A percentile compares a stretch with the other conserved stretches of the same genome.
phyloP scores from a whole-genome alignment of 306 rosid genomes.

The Citrullus amarus region DNA sequence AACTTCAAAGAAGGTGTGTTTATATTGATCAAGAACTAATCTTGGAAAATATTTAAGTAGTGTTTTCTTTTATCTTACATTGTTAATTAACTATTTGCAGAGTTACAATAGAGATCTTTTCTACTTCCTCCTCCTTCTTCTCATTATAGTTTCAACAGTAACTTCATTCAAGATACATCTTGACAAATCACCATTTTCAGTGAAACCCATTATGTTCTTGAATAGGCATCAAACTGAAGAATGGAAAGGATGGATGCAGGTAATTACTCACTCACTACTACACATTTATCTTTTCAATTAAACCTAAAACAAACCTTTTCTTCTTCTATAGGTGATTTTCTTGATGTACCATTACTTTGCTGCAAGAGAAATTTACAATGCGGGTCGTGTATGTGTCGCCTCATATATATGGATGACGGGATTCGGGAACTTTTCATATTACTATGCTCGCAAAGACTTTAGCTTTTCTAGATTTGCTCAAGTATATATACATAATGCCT shows the following conservation, averaged over 20 bases:
- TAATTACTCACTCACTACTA: conserved; percentile 18
- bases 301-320: background rate
- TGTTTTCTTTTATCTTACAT: too few relatives aligned
- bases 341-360: conserved; percentile 91
- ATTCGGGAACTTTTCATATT: conserved; percentile 89
- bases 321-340: conserved; percentile 54
- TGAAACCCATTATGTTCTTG: conserved; percentile 74
- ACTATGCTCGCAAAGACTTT: conserved; percentile 86
- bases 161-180: conserved; percentile 70
- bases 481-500: conserved; percentile 17
- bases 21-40: background rate
- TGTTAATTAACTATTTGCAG: conserved; percentile 27
- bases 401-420: conserved; percentile 99
- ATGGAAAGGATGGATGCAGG: conserved; percentile 99
- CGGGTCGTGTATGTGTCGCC: conserved; percentile 67
- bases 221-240: conserved; percentile 98
- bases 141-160: conserved; percentile 75
- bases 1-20: conserved; percentile 55
- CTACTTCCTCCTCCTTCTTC: conserved; percentile 64
- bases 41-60: too few relatives aligned
- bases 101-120: conserved; percentile 85
- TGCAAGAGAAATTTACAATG: conserved; percentile 73
- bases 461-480: conserved; percentile 81
- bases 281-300: background rate
- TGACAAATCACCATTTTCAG: conserved; percentile 66